phyloP scores from a whole-genome alignment of 352 stramenopile species.

The Phytophthora sojae region DNA sequence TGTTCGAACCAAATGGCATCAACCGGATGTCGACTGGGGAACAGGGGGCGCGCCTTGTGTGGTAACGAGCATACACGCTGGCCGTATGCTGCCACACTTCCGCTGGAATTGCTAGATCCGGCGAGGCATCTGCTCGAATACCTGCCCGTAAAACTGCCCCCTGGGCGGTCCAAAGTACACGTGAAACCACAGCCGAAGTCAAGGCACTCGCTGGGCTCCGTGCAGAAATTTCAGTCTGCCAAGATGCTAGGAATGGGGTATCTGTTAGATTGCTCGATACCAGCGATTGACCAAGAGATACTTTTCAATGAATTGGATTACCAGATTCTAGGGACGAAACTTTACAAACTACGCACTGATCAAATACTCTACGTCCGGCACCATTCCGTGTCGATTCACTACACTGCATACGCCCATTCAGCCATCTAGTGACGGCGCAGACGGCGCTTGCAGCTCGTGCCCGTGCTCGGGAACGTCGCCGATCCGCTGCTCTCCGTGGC shows the following conservation, averaged over 20 bases:
- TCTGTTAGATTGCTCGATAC: too few relatives aligned
- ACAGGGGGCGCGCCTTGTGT: conserved; percentile 7
- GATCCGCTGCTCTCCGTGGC: conserved; percentile 19
- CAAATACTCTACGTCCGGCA: conserved; percentile 13
- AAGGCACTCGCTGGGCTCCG: conserved; percentile 1
- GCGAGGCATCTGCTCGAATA: conserved; percentile 24
- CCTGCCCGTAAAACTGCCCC: neutral
- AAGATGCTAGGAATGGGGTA: too few relatives aligned
- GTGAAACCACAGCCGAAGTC: conserved; percentile 3
- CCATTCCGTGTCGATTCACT: neutral
- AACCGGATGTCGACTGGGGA: conserved; percentile 6
- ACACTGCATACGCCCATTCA: neutral
- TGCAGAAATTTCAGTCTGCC: too few relatives aligned
- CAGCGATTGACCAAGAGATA: too few relatives aligned
- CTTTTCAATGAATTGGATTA: too few relatives aligned
- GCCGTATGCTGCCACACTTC: conserved; percentile 8
- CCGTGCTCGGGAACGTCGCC: conserved; percentile 30
- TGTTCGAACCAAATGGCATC: conserved; percentile 14
- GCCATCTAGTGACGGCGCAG: conserved; percentile 32
- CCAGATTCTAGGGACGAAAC: conserved; percentile 23
- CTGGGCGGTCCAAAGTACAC: too few relatives aligned
- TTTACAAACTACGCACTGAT: conserved; percentile 4
- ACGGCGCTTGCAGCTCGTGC: conserved; percentile 37
- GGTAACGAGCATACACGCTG: conserved; percentile 1
- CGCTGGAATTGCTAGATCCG: neutral